These are phyloP conservation scores for Hygrocybe coccinea DNA, from an alignment of 768 basidiomycete species.

Conservation along the genomic window DNA sequence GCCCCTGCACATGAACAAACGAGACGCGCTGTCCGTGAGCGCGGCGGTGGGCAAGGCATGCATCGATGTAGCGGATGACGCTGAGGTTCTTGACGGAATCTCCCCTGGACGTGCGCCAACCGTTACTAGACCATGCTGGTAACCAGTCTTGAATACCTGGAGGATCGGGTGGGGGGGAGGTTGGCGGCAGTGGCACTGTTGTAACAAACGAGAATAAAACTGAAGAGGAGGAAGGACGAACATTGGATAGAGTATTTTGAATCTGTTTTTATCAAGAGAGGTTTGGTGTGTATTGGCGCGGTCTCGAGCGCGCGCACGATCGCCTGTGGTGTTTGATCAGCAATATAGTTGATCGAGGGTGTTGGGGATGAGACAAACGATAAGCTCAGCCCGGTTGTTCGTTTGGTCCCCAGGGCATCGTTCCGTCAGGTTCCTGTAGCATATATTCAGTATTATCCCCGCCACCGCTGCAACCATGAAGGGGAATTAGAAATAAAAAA, in stretches of 20 bases:
- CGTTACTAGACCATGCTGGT: slow-evolving; percentile 55
- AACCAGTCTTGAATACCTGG: slow-evolving; percentile 65
- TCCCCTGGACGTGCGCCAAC: slow-evolving; percentile 45
- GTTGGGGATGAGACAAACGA: slow-evolving; percentile 45
- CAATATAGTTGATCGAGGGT: background rate
- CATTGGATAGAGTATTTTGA: slow-evolving; percentile 81
- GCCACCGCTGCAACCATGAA: slow-evolving; percentile 1
- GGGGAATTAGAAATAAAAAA: background rate
- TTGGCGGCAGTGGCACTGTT: background rate
- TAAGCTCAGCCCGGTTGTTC: slow-evolving; percentile 84
- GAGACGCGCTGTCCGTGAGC: slow-evolving; percentile 49
- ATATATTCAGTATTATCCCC: background rate
- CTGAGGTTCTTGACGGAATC: slow-evolving; percentile 65
- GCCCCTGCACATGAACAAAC: slow-evolving; percentile 74
- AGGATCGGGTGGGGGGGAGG: no score
- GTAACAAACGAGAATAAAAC: no score
- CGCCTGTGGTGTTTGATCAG: slow-evolving; percentile 46
- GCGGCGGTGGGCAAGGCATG: slow-evolving; percentile 53
- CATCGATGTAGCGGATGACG: slow-evolving; percentile 66
- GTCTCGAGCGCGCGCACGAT: slow-evolving; percentile 79
- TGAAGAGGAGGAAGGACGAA: slow-evolving; percentile 28
- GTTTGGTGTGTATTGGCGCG: slow-evolving; percentile 47
- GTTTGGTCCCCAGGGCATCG: slow-evolving; percentile 80
- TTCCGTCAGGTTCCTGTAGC: slow-evolving; percentile 70
- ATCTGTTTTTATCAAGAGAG: slow-evolving; percentile 77